Percentiles rank a stretch among this genome's conserved stretches.
These are phyloP conservation scores for Petunia hybrid DNA, from an alignment of 305 asterid species.

Conservation along the genomic window DNA sequence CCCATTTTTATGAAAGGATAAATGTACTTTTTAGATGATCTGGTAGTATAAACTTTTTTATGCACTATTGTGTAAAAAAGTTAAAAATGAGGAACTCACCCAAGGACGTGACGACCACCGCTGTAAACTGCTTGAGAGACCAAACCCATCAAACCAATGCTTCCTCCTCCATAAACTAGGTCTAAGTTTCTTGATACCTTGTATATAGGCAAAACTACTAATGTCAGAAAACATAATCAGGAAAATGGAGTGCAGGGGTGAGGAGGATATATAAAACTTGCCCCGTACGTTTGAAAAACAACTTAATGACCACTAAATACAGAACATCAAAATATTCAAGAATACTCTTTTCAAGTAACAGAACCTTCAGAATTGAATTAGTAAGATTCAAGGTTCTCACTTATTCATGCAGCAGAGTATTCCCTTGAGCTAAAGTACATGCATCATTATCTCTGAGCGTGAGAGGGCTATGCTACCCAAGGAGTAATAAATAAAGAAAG, in stretches of 20 bases:
- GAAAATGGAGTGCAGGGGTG: not conserved
- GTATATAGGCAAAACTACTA: not conserved
- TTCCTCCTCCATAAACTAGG: slow-evolving; percentile 42
- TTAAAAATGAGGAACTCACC: slow-evolving; percentile 30
- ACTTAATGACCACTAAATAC: not conserved
- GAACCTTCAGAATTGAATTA: not conserved
- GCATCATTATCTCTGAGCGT: not conserved
- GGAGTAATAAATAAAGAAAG: no score
- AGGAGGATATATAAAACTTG: not conserved
- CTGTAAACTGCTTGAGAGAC: slow-evolving; percentile 42
- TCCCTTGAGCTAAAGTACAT: not conserved
- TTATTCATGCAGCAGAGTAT: not conserved
- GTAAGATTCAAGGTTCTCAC: not conserved
- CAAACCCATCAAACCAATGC: slow-evolving; percentile 44
- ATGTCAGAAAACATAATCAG: slow-evolving; percentile 1
- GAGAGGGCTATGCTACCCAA: not conserved
- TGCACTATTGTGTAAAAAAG: not conserved
- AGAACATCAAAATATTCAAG: not conserved
- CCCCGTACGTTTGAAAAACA: not conserved
- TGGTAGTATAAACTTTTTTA: not conserved
- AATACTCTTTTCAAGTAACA: not conserved
- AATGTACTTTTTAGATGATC: not conserved
- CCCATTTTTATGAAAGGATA: not conserved
- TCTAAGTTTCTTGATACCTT: slow-evolving; percentile 43
- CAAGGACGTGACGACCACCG: slow-evolving; percentile 44